phyloP scores from a whole-genome alignment of 306 rosid species.

The barrel medic (Medicago truncatula) region MtrunA17r5.0-ANR NC_053043.1:21459001-21459500 shows the following conservation, averaged over 20 bases:
- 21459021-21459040: too few species aligned
- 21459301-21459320: slow-evolving; percentile 53
- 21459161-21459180: not conserved
- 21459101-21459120: not conserved
- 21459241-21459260: slow-evolving; percentile 76
- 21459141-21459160: not conserved
- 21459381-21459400: not conserved
- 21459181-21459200: slow-evolving; percentile 53
- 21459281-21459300: slow-evolving; percentile 72
- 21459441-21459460: not conserved
- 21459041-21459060: too few species aligned
- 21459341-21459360: not conserved
- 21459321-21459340: slow-evolving; percentile 57
- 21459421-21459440: slow-evolving; percentile 8
- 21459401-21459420: not conserved
- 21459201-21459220: slow-evolving; percentile 72
- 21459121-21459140: not conserved
- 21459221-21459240: slow-evolving; percentile 78
- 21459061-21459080: too few species aligned
- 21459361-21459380: not conserved
- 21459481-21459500: slow-evolving; percentile 32
- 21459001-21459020: too few species aligned
- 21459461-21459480: slow-evolving; percentile 23
- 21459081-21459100: too few species aligned
- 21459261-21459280: slow-evolving; percentile 63